A percentile compares a stretch with the other conserved stretches of the same genome.
Conservation (phyloP, 2,329 filamentous ascomycete genomes). For the Paraconiothyrium brasiliense region DNA sequence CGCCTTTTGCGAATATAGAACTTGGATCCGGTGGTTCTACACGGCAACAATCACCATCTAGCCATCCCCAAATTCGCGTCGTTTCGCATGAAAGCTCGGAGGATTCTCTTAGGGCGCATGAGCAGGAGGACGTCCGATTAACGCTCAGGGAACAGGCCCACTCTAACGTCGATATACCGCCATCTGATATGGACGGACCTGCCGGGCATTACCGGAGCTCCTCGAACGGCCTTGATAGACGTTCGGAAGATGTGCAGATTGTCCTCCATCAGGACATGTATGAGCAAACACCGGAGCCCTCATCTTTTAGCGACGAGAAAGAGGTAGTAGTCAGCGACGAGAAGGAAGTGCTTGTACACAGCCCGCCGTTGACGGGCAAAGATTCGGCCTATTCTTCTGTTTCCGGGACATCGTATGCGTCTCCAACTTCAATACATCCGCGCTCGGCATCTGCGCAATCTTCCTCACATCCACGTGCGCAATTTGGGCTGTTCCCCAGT, state of each 20-base stretch:
- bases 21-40: constrained; percentile 8
- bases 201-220: constrained; percentile 33
- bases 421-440: constrained; percentile 35
- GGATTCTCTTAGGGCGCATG: constrained; percentile 29
- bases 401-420: constrained; percentile 45
- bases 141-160: constrained; percentile 9
- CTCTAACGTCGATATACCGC: constrained; percentile 30
- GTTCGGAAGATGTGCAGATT: constrained; percentile 25
- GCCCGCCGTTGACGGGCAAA: constrained; percentile 47
- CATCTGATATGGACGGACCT: constrained; percentile 23
- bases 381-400: constrained; percentile 52
- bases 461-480: constrained; percentile 39
- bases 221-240: constrained; percentile 28
- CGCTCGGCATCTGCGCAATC: constrained; percentile 43
- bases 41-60: constrained; percentile 12
- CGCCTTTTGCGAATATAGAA: constrained; percentile 28
- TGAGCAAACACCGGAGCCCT: constrained; percentile 20
- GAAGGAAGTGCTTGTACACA: constrained; percentile 24
- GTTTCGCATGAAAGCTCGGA: constrained; percentile 31
- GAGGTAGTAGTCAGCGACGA: constrained; percentile 20
- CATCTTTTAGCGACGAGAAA: constrained; percentile 24
- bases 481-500: constrained; percentile 48
- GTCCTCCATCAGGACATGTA: constrained; percentile 27
- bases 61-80: constrained; percentile 21
- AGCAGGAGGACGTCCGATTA: constrained; percentile 17